Evolutionary conservation across 208 protist genomes (phyloP).

Genomic region (Giardia duodenalis): DNA sequence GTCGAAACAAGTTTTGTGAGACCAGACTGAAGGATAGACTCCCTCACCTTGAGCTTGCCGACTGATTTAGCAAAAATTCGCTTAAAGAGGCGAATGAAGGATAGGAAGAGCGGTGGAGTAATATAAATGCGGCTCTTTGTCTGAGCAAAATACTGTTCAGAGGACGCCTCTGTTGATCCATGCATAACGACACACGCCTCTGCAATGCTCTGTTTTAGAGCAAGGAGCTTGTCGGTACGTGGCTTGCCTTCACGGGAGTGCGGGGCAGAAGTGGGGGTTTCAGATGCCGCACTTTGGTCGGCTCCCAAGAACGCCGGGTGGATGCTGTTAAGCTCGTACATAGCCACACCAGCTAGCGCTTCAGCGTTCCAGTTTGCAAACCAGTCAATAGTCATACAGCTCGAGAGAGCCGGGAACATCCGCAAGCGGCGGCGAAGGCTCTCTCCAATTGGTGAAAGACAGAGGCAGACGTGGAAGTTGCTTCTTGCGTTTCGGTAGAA

Average conservation of each 20-base stretch:
- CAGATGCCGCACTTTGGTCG: background rate
- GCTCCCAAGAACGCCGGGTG: background rate
- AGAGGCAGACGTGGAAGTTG: conserved; percentile 79
- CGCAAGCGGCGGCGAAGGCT: conserved; percentile 71
- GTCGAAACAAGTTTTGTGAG: conserved; percentile 53
- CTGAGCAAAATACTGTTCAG: background rate
- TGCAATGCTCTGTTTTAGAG: background rate
- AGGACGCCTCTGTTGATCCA: background rate
- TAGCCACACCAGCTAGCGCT: conserved; percentile 61
- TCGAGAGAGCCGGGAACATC: conserved; percentile 68
- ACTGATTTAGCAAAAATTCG: background rate
- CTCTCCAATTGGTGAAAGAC: conserved; percentile 89
- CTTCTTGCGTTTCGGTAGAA: conserved; percentile 5
- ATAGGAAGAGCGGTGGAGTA: conserved; percentile 17
- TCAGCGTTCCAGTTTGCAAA: conserved; percentile 82
- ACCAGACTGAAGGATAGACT: conserved; percentile 12
- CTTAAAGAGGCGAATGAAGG: conserved; percentile 28
- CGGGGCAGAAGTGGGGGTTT: too few species aligned
- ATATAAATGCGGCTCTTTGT: conserved; percentile 18
- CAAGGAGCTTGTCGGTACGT: too few species aligned
- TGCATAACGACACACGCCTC: conserved; percentile 7
- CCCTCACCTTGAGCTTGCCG: background rate
- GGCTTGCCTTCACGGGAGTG: background rate
- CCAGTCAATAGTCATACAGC: conserved; percentile 92
- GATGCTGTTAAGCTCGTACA: background rate